These are phyloP conservation scores for Tympanopsis confertula DNA, from an alignment of 2,329 filamentous ascomycete genomes.

Conservation along the genomic window DNA sequence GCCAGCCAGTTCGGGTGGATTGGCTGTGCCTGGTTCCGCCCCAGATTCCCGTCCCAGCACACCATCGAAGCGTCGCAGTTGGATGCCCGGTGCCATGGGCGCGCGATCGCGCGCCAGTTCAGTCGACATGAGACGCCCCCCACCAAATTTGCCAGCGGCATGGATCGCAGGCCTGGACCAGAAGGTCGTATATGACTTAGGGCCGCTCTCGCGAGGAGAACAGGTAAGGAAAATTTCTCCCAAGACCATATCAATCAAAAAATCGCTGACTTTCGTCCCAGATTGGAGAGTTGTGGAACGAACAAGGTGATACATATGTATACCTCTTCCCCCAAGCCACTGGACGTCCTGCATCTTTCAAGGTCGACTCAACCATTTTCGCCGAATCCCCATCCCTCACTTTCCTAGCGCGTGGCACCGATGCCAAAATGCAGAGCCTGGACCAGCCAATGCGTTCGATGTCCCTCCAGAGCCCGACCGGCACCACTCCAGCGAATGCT, in stretches of 20 bases:
- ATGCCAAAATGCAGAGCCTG: slow-evolving; percentile 26
- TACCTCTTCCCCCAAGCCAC: slow-evolving; percentile 47
- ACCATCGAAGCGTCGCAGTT: slow-evolving; percentile 25
- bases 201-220: slow-evolving; percentile 33
- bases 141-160: slow-evolving; percentile 25
- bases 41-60: slow-evolving; percentile 19
- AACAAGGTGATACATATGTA: slow-evolving; percentile 48
- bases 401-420: slow-evolving; percentile 37
- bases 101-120: slow-evolving; percentile 14
- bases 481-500: slow-evolving; percentile 14
- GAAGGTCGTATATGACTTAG: slow-evolving; percentile 41
- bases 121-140: slow-evolving; percentile 10
- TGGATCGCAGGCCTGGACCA: slow-evolving; percentile 48
- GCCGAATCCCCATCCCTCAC: slow-evolving; percentile 42
- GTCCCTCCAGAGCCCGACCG: slow-evolving; percentile 13
- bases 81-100: slow-evolving; percentile 24
- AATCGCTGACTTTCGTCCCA: slow-evolving; percentile 9
- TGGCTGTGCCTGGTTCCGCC: slow-evolving; percentile 17
- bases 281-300: slow-evolving; percentile 50
- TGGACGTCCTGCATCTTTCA: slow-evolving; percentile 46
- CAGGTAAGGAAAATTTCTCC: slow-evolving; percentile 24
- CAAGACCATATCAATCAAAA: not conserved
- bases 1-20: slow-evolving; percentile 18
- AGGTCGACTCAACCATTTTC: slow-evolving; percentile 45
- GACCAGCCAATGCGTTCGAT: slow-evolving; percentile 16